phyloP scores from a whole-genome alignment of 768 basidiomycete genomes.

The Tylopilus subfusipes region DNA sequence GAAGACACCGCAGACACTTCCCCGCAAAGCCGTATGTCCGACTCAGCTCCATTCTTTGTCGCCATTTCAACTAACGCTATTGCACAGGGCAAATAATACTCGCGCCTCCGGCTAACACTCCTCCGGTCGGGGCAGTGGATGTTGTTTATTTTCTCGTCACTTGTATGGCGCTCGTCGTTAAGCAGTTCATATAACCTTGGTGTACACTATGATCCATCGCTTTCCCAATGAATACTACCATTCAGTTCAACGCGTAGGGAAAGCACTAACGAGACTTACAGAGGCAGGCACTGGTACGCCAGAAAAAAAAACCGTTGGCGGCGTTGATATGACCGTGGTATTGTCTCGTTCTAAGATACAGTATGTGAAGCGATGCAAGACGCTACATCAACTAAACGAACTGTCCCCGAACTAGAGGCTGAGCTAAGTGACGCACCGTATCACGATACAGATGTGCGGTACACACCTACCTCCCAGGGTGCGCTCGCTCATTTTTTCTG shows the following conservation, averaged over 20 bases:
- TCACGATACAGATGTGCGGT: background rate
- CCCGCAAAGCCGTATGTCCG: constrained; percentile 1
- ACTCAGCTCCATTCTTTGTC: background rate
- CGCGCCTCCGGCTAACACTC: background rate
- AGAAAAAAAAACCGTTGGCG: background rate
- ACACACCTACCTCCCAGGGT: constrained; percentile 38
- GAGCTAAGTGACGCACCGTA: background rate
- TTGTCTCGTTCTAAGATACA: background rate
- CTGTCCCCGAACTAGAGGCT: background rate
- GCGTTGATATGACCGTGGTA: background rate
- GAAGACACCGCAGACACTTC: background rate
- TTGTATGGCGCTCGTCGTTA: background rate
- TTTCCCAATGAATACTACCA: background rate
- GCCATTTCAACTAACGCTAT: background rate
- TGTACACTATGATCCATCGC: constrained; percentile 2
- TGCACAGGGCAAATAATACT: constrained; percentile 2
- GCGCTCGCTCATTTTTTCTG: constrained; percentile 35
- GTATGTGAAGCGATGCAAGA: too few species aligned
- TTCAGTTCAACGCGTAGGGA: background rate
- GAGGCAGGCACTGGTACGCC: background rate
- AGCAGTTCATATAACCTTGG: constrained; percentile 2
- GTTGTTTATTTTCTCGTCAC: constrained; percentile 8
- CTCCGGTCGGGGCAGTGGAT: background rate
- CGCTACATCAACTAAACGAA: background rate
- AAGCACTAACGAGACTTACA: background rate